A percentile compares a stretch with the other conserved stretches of the same genome.
Evolutionary conservation across 2,329 filamentous ascomycete species (phyloP).

Genomic region (Mycocentrospora acerina): DNA sequence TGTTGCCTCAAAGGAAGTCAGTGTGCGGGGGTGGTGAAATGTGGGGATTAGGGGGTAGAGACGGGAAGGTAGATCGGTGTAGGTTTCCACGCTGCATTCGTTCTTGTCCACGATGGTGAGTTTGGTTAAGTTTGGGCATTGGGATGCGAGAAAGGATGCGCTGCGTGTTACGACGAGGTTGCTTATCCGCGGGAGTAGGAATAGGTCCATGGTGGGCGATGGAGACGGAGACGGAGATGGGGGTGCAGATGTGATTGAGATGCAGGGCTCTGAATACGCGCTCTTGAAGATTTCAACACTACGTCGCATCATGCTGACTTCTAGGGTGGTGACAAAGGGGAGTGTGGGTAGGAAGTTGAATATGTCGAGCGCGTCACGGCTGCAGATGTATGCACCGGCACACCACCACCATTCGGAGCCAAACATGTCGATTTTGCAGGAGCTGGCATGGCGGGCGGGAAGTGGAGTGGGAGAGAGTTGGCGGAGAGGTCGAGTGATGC

Average conservation of each 20-base stretch:
- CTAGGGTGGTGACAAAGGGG: slow-evolving; percentile 6
- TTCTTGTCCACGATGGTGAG: slow-evolving; percentile 11
- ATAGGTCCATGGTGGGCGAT: no score
- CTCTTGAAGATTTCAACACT: slow-evolving; percentile 20
- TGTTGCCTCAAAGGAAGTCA: slow-evolving; percentile 13
- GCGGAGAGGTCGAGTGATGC: slow-evolving; percentile 15
- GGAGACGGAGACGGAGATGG: no score
- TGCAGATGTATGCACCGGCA: slow-evolving; percentile 14
- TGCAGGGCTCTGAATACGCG: no score
- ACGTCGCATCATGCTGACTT: slow-evolving; percentile 20
- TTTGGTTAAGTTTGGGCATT: slow-evolving; percentile 12
- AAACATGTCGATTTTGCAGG: slow-evolving; percentile 18
- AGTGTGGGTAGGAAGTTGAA: slow-evolving; percentile 12
- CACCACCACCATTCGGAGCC: slow-evolving; percentile 22
- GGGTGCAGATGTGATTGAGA: no score
- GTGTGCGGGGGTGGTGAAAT: not conserved
- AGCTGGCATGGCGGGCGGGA: slow-evolving; percentile 5
- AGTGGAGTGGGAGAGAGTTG: slow-evolving; percentile 7
- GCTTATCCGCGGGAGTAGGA: slow-evolving; percentile 7
- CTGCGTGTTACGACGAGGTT: slow-evolving; percentile 9
- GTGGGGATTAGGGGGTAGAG: slow-evolving; percentile 3
- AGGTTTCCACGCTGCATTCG: slow-evolving; percentile 15
- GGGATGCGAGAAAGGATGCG: slow-evolving; percentile 11
- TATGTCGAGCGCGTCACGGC: slow-evolving; percentile 13
- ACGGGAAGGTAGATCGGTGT: slow-evolving; percentile 6